phyloP scores from a whole-genome alignment of 2,329 filamentous ascomycete genomes.

The Aspergillus ochraceoroseus region DNA sequence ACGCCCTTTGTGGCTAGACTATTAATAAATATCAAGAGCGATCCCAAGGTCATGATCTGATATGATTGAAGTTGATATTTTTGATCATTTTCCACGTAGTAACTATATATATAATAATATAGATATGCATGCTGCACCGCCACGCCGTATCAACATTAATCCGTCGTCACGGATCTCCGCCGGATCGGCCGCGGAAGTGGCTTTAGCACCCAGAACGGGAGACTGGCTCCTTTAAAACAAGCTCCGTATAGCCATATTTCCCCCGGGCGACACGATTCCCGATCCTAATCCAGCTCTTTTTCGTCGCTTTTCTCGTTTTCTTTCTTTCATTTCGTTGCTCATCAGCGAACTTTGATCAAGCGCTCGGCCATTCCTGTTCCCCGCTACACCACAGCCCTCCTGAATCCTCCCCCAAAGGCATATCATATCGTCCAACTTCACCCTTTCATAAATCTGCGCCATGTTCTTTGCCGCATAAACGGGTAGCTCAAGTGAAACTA shows the following conservation, averaged over 20 bases:
- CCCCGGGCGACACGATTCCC: slow-evolving; percentile 3
- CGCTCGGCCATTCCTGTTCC: not conserved
- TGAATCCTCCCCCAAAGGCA: slow-evolving; percentile 9
- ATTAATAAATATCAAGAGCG: no score
- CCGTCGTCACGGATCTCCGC: slow-evolving; percentile 22
- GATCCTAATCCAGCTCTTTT: slow-evolving; percentile 2
- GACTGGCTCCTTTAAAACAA: slow-evolving; percentile 15
- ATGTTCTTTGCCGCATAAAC: slow-evolving; percentile 27
- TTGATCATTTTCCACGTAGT: no score
- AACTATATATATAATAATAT: not conserved
- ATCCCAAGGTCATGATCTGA: no score
- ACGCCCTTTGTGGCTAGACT: no score
- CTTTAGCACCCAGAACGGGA: slow-evolving; percentile 20
- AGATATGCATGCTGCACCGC: slow-evolving; percentile 26
- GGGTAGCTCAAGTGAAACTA: not conserved
- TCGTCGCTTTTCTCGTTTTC: not conserved
- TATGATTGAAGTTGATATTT: no score
- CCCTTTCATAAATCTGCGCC: slow-evolving; percentile 14
- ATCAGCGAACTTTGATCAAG: slow-evolving; percentile 1
- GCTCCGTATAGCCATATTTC: slow-evolving; percentile 4
- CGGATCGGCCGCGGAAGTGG: slow-evolving; percentile 33
- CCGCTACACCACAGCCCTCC: slow-evolving; percentile 13
- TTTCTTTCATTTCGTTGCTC: not conserved
- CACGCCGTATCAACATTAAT: slow-evolving; percentile 32
- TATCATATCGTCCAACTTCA: no score